Percentiles rank a stretch among this genome's conserved stretches.
These are phyloP conservation scores for Rosellinia necatrix DNA, from an alignment of 2,329 filamentous ascomycete species.

Conservation along the genomic window DNA sequence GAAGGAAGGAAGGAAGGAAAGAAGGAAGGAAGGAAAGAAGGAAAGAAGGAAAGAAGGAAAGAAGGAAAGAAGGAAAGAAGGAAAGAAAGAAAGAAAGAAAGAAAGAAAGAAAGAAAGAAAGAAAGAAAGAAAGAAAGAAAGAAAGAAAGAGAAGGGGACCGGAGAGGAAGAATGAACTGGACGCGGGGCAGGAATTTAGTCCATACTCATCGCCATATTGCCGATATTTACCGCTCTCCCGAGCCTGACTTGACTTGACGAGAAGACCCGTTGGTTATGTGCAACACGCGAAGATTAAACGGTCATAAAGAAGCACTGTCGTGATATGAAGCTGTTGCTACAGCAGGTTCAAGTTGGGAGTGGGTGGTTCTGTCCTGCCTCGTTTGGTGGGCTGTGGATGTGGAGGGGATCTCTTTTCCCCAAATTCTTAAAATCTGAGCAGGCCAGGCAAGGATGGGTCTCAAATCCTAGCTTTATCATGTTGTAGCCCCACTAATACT, in stretches of 20 bases:
- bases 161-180: neutral
- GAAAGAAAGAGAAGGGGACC: slow-evolving; percentile 1
- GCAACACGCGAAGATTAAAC: neutral
- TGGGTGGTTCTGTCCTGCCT: neutral
- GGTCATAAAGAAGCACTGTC: neutral
- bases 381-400: slow-evolving; percentile 26
- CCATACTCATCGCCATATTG: slow-evolving; percentile 66
- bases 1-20: slow-evolving; percentile 23
- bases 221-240: slow-evolving; percentile 34
- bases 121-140: slow-evolving; percentile 18
- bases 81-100: neutral
- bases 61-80: slow-evolving; percentile 20
- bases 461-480: neutral
- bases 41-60: neutral
- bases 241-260: slow-evolving; percentile 32
- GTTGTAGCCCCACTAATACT: neutral
- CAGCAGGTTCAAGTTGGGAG: neutral
- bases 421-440: slow-evolving; percentile 24
- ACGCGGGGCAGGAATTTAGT: slow-evolving; percentile 16
- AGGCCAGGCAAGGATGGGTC: slow-evolving; percentile 9
- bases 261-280: neutral
- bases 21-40: neutral
- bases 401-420: slow-evolving; percentile 23
- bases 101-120: slow-evolving; percentile 23
- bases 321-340: slow-evolving; percentile 5